phyloP scores from a whole-genome alignment of 192 early-diverging fungal genomes.

The Linnemannia zychae region DNA sequence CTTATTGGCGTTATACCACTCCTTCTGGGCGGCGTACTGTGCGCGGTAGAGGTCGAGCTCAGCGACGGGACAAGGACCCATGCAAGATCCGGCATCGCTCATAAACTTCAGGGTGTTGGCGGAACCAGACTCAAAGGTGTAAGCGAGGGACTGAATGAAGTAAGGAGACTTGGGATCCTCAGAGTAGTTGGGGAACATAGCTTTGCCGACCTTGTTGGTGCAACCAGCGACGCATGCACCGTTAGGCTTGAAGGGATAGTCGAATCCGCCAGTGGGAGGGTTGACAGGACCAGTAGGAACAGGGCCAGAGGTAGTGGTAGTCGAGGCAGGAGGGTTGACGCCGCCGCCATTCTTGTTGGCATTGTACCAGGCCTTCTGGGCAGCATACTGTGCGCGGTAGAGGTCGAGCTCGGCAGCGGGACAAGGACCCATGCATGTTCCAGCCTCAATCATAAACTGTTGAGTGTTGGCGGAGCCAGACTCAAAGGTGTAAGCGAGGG shows the following conservation, averaged over 20 bases:
- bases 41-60: constrained; percentile 20
- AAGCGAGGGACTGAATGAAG: constrained; percentile 29
- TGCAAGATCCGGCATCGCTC: constrained; percentile 31
- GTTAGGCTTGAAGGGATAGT: constrained; percentile 39
- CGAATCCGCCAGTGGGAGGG: constrained; percentile 6
- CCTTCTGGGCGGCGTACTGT: constrained; percentile 9
- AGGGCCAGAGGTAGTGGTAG: neutral
- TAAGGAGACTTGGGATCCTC: constrained; percentile 45
- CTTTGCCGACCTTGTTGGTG: constrained; percentile 29
- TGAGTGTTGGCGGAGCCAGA: constrained; percentile 15
- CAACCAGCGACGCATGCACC: constrained; percentile 27
- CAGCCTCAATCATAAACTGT: constrained; percentile 35
- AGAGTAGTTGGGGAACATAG: constrained; percentile 34
- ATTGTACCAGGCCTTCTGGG: constrained; percentile 20
- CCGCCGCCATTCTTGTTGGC: constrained; percentile 15
- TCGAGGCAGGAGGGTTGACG: neutral
- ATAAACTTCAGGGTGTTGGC: constrained; percentile 25
- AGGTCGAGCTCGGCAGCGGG: constrained; percentile 15
- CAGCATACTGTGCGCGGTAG: constrained; percentile 17
- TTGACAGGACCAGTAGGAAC: neutral
- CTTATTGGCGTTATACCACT: constrained; percentile 35
- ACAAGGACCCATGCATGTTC: constrained; percentile 32
- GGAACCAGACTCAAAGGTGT: constrained; percentile 30
- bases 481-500: constrained; percentile 28
- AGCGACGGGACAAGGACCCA: neutral